Conservation (phyloP, 2,329 filamentous ascomycete genomes). For the Colletotrichum tamarilloi region DNA sequence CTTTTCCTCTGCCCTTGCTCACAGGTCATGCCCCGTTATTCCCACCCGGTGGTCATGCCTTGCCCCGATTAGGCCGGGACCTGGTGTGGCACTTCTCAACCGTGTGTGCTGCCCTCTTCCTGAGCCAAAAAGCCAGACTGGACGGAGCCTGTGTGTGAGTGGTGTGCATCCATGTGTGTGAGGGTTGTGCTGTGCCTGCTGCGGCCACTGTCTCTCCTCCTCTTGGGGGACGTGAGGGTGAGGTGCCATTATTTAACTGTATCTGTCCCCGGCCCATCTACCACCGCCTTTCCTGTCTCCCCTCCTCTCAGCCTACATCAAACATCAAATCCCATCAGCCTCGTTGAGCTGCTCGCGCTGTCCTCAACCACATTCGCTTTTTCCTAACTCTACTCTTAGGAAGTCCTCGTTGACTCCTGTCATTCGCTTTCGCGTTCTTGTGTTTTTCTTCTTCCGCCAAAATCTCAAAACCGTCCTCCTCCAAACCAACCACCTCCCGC, state of each 20-base stretch:
- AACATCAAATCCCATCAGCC: conserved; percentile 34
- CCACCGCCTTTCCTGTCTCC: conserved; percentile 46
- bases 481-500: conserved; percentile 39
- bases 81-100: conserved; percentile 29
- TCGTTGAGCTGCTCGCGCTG: conserved; percentile 35
- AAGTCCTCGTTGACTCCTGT: conserved; percentile 81
- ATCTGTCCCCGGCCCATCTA: conserved; percentile 48
- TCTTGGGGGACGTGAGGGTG: conserved; percentile 2
- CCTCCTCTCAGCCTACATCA: conserved; percentile 44
- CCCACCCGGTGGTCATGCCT: conserved; percentile 27
- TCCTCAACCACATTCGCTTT: conserved; percentile 59
- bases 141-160: not conserved
- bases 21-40: conserved; percentile 16
- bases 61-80: conserved; percentile 29
- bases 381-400: conserved; percentile 60
- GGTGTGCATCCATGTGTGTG: not conserved
- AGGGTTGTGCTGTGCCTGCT: conserved; percentile 7
- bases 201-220: conserved; percentile 13
- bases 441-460: conserved; percentile 52
- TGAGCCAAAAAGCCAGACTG: conserved; percentile 17
- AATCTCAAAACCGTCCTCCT: conserved; percentile 38
- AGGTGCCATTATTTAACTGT: conserved; percentile 34
- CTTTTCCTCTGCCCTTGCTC: not conserved
- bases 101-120: conserved; percentile 14
- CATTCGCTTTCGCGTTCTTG: conserved; percentile 73